phyloP scores from a whole-genome alignment of 176 grass and related monocot genomes.

The Carex cristatella region DNA sequence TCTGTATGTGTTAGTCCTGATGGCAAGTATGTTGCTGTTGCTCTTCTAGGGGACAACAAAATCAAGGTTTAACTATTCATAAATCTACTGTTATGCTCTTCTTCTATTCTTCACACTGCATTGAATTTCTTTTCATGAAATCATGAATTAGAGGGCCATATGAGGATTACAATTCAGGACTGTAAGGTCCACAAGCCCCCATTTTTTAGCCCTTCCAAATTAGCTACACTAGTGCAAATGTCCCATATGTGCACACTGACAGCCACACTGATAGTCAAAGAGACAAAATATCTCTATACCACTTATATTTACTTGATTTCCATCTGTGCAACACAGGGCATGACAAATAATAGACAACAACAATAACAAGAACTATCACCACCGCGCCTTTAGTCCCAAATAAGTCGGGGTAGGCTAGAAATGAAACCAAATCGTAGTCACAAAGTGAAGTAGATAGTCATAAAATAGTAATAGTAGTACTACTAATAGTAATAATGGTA shows the following conservation, averaged over 20 bases:
- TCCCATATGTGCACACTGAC: too few species aligned
- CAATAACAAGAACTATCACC: too few species aligned
- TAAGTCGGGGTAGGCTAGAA: too few species aligned
- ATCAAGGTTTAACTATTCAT: constrained; percentile 58
- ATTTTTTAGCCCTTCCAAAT: background rate
- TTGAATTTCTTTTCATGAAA: constrained; percentile 17
- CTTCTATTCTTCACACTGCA: background rate
- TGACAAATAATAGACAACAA: background rate
- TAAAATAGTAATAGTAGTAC: too few species aligned
- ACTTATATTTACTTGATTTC: background rate
- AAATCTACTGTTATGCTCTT: background rate
- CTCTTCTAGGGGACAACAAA: constrained; percentile 68
- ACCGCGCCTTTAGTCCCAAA: too few species aligned
- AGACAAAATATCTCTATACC: background rate
- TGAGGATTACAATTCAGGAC: background rate
- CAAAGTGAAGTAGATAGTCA: too few species aligned
- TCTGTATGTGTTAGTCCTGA: constrained; percentile 59
- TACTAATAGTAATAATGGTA: too few species aligned
- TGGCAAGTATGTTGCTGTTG: constrained; percentile 81
- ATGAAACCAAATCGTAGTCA: too few species aligned
- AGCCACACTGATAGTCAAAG: too few species aligned
- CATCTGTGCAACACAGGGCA: background rate
- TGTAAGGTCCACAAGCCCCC: background rate
- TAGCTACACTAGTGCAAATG: background rate
- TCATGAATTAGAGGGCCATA: background rate